phyloP scores from a whole-genome alignment of 805 yeast genomes.

The Nakazawaea ernobii region DNA sequence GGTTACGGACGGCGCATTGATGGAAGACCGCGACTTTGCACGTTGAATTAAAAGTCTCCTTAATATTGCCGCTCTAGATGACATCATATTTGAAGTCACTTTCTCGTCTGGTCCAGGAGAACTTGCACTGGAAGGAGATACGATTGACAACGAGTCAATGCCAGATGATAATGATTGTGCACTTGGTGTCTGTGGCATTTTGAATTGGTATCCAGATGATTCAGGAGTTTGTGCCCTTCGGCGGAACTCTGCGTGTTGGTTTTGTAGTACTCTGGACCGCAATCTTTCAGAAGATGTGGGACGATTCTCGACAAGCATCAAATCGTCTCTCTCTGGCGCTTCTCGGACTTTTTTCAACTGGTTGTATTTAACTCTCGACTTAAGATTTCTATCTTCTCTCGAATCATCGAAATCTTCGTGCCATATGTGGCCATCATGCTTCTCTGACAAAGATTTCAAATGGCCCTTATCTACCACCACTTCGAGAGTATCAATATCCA shows the following conservation, averaged over 20 bases:
- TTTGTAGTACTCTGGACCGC: background rate
- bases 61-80: background rate
- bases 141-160: background rate
- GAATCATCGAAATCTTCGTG: constrained; percentile 27
- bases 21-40: background rate
- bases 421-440: constrained; percentile 31
- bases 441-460: constrained; percentile 36
- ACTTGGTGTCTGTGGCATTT: background rate
- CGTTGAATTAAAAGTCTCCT: background rate
- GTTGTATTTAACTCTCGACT: background rate
- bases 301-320: background rate
- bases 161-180: background rate
- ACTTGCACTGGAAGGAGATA: background rate
- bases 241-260: background rate
- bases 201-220: background rate
- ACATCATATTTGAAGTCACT: background rate
- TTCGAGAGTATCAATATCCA: constrained; percentile 61
- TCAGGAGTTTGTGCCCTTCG: background rate
- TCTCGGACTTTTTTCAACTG: background rate
- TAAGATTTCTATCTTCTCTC: constrained; percentile 12
- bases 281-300: background rate
- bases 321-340: background rate
- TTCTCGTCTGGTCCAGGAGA: too few relatives aligned
- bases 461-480: constrained; percentile 68
- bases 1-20: background rate